Evolutionary conservation across 768 basidiomycete genomes (phyloP), one percentile per base, ranked within the genome.

Genomic region (Termitomyces sp.): DNA sequence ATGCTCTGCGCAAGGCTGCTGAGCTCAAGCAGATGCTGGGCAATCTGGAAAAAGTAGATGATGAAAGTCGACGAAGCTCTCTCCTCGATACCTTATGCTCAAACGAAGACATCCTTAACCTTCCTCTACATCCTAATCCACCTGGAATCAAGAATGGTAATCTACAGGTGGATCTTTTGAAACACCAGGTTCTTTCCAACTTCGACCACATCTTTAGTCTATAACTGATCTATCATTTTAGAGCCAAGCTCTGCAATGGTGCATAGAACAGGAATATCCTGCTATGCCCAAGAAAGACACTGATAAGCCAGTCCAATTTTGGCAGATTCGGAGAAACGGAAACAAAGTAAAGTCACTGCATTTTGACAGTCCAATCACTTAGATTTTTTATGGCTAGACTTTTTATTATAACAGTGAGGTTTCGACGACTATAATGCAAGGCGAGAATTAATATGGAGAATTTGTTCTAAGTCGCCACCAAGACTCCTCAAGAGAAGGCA

Each of bases 211-310:
- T n/a, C 30, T n/a, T 19, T 28, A 3, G 28, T 14, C 26, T 40
- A 5, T 15, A 17, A 43, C 21, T 35, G 14, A 5, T 55, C 41
- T 62, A 10, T 51, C 28, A 37, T 28, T 52, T 1, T 54, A 94
- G 91, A 84, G 73, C 50, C 91, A 94, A 82, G 92, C 85, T 1
- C 70, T 94, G 44, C 82, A 86, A 64, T 97, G 94, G 94, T 91
- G 90, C 62, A 77, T 95, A 30, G 80, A 84, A 15, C 82, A 76
- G 28, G 94, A 97, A 69, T 84, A 91, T 64, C 94, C 94, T 0
- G 69, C 70, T 40, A 70, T 94, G 12, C 94, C 94, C 1, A 79
- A 74, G 56, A 79, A 72, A 33, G 83, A 85, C 50, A 67, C 69
- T 0, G 92, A 94, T 56, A 79, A 77, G 37, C 87, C 91, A 0